Base-by-base conservation (phyloP, 2,329 filamentous ascomycete genomes). In the Diplodia intermedia region DNA sequence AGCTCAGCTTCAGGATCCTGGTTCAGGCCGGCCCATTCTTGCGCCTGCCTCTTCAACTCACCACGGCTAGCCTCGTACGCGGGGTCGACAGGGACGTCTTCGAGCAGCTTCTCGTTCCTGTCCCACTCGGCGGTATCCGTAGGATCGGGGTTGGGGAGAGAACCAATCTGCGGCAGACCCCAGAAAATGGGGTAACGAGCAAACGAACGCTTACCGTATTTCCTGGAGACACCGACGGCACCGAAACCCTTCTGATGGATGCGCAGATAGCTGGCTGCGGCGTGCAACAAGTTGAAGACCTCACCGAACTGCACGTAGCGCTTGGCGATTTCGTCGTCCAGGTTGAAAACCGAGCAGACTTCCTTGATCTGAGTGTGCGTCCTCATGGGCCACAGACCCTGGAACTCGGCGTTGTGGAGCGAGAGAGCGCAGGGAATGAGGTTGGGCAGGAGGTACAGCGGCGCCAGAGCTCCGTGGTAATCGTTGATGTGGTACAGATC, bases 101-200 rank as follows among this genome's bases (percentile, higher is more conserved):
- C 60, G n/a, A 38, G 81, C 36, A 85, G 76, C 69, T 85, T 81
- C 73, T 84, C 84, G 7, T 63, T 26, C 43, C 47, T 63, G 31
- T 85, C 82, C 86, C 86, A 89, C 69, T 85, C 86, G 6, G 83
- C 87, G 23, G 86, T 87, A 75, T 90, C 88, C 1, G 86, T 86
- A 4, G 88, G 88, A 75, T 90, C 88, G 0, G 88, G 88, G 72
- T 90, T 90, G 1, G 88, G 88, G 40, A 90, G 79, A 31, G 71
- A 70, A 20, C 88, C 88, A 66, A 90, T 86, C 74, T 85, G 86
- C 71, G 85, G 85, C 66, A 90, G 76, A 67, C 87, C 86, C 89
- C 89, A 90, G 78, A 91, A 90, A 69, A 90, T 90, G 2, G 88
- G 88, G 74, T 90, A 90, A 54, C 88, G 83, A 57, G 88, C 87